Conservation (phyloP, 345 rosid genomes). For the Euphorbia peplus region DNA sequence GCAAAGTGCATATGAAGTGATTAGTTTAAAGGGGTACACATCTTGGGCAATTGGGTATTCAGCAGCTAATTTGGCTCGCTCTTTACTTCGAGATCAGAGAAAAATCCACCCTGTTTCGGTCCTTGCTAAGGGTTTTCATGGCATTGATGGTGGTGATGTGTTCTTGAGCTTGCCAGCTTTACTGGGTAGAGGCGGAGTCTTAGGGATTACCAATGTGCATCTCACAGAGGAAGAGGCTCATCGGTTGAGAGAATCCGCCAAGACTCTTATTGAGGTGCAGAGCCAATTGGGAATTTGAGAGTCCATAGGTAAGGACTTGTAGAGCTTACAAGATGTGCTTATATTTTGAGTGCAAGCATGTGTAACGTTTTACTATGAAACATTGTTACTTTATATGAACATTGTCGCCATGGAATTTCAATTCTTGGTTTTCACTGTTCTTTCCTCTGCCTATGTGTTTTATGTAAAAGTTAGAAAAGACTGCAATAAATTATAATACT, state of each 20-base stretch:
- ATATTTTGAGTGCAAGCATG: background rate
- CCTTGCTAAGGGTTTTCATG: conserved; percentile 79
- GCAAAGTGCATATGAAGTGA: conserved; percentile 77
- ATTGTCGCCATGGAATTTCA: background rate
- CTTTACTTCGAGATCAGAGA: conserved; percentile 79
- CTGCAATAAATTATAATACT: too few species aligned
- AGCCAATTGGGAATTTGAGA: conserved; percentile 56
- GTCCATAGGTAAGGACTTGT: background rate
- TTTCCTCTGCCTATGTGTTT: too few species aligned
- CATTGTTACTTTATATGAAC: too few species aligned
- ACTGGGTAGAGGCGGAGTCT: conserved; percentile 70
- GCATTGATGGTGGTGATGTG: conserved; percentile 61
- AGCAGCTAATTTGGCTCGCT: conserved; percentile 68
- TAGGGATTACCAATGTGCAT: conserved; percentile 78
- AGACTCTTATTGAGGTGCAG: conserved; percentile 64
- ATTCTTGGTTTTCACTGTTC: too few species aligned
- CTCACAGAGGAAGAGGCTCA: conserved; percentile 60
- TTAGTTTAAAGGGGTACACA: conserved; percentile 82
- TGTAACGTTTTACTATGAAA: background rate
- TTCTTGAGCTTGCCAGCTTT: conserved; percentile 86
- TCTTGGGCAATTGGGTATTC: conserved; percentile 99
- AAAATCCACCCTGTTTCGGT: conserved; percentile 87
- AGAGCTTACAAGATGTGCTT: background rate
- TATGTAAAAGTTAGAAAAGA: too few species aligned
- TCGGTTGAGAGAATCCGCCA: conserved; percentile 63